A percentile compares a stretch with the other conserved stretches of the same genome.
Evolutionary conservation across 345 rosid genomes (phyloP).

Genomic region (Eucalyptus sp.): DNA sequence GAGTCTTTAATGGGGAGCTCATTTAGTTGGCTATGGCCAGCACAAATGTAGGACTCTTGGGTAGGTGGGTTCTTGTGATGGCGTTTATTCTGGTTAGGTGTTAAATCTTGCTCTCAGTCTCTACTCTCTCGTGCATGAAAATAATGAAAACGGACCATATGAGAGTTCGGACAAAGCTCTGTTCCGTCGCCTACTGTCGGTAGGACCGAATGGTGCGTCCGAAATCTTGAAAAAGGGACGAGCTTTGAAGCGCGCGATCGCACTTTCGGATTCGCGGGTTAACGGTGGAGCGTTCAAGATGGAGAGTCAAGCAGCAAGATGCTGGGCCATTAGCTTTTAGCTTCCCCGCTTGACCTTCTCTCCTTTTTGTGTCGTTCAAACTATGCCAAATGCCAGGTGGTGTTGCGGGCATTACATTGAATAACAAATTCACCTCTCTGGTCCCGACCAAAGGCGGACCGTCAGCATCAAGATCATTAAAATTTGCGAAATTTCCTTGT

Average conservation of each 20-base stretch:
- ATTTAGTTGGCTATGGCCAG: background rate
- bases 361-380: background rate
- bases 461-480: background rate
- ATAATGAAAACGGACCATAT: background rate
- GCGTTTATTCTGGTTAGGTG: background rate
- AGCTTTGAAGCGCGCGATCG: background rate
- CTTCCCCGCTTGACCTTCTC: background rate
- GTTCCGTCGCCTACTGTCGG: background rate
- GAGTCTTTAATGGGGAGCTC: slow-evolving; percentile 1
- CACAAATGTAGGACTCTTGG: background rate
- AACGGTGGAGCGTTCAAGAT: background rate
- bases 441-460: background rate
- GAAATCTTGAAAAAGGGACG: background rate
- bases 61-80: background rate
- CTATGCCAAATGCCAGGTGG: background rate
- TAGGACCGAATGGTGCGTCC: background rate
- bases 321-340: background rate
- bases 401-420: background rate
- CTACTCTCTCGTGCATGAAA: background rate
- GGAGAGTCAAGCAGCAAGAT: background rate
- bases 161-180: background rate
- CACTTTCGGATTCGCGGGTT: background rate
- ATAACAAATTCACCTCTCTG: background rate
- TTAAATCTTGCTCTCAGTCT: background rate
- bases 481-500: background rate